These are phyloP conservation scores for Coemansia sp. DNA, from an alignment of 192 early-diverging fungal genomes.

Conservation along the genomic window DNA sequence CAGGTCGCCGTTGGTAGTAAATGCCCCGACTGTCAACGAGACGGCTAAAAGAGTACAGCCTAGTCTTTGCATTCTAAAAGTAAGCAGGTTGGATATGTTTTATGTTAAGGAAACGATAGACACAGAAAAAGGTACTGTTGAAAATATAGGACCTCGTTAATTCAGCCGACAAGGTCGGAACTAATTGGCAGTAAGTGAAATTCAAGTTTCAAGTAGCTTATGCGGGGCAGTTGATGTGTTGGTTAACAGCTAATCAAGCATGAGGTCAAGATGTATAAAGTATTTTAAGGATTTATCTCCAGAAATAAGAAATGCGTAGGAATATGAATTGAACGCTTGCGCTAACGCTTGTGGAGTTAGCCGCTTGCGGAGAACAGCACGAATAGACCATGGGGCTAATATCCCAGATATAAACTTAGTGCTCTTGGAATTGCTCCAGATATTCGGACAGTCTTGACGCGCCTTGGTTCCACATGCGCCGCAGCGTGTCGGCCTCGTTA, in stretches of 20 bases:
- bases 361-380: neutral
- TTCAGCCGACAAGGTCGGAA: neutral
- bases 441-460: slow-evolving; percentile 45
- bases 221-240: neutral
- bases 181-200: neutral
- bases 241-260: no score
- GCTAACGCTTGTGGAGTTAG: neutral
- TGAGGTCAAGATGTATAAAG: no score
- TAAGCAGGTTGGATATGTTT: neutral
- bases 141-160: neutral
- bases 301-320: neutral
- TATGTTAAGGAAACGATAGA: neutral
- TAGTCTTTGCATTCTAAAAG: neutral
- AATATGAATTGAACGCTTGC: neutral
- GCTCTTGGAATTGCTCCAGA: slow-evolving; percentile 49
- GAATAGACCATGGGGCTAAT: neutral
- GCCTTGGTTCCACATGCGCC: slow-evolving; percentile 54
- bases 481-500: slow-evolving; percentile 48
- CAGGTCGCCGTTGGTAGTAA: neutral
- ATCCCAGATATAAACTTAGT: slow-evolving; percentile 14
- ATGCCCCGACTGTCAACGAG: neutral
- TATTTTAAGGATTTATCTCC: neutral
- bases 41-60: neutral
- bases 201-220: neutral
- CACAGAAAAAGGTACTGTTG: neutral